These are phyloP conservation scores for Phytopythium cucurbitacearum DNA, from an alignment of 352 stramenopile species.

Conservation along the genomic window DNA sequence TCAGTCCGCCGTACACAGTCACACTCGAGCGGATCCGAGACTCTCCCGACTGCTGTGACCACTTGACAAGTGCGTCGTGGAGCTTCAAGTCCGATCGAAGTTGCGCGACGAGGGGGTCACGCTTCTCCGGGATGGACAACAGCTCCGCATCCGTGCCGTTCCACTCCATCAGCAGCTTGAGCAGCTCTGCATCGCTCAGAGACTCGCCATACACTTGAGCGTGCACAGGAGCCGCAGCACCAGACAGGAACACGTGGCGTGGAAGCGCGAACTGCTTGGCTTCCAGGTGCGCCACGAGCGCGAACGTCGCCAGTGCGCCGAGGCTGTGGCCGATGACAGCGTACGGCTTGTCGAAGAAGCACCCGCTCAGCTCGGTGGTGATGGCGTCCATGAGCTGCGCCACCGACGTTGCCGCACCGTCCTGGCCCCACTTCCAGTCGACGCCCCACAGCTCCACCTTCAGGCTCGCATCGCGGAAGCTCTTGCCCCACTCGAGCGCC, in stretches of 20 bases:
- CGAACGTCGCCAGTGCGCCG: constrained; percentile 52
- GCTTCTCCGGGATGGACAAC: constrained; percentile 40
- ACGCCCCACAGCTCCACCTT: constrained; percentile 56
- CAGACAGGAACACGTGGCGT: constrained; percentile 59
- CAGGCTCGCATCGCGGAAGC: constrained; percentile 24
- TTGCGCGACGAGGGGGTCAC: constrained; percentile 21
- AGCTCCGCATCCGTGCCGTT: constrained; percentile 54
- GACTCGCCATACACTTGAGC: constrained; percentile 31
- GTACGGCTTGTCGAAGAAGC: constrained; percentile 77
- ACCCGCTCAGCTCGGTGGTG: constrained; percentile 28
- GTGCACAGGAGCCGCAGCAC: constrained; percentile 24
- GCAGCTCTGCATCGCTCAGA: constrained; percentile 25
- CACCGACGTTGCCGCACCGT: constrained; percentile 8
- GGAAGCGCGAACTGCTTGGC: constrained; percentile 40
- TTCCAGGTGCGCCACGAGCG: constrained; percentile 42
- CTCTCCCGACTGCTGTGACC: constrained; percentile 19
- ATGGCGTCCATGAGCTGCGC: constrained; percentile 33
- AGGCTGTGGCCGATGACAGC: constrained; percentile 66
- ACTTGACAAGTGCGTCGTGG: constrained; percentile 47
- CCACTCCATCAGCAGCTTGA: constrained; percentile 47
- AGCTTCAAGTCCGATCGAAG: constrained; percentile 44
- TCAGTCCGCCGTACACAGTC: constrained; percentile 50
- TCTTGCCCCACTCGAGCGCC: constrained; percentile 39
- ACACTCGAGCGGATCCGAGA: constrained; percentile 26
- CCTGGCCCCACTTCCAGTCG: constrained; percentile 43